Conservation (phyloP, 352 stramenopile species). For the Thraustotheca clavata region DNA sequence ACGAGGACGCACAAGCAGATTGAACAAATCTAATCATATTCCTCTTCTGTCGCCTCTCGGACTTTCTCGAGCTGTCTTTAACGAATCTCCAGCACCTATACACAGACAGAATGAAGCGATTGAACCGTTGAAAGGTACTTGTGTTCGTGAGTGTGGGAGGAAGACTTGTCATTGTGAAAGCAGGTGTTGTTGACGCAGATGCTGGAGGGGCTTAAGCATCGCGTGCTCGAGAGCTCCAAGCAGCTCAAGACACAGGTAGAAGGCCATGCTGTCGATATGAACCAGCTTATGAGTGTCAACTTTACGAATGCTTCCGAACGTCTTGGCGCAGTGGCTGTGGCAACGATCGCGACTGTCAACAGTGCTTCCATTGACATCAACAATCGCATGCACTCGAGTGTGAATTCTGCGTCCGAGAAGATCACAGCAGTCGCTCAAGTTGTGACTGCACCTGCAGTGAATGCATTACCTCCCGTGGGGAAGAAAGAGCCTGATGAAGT, state of each 20-base stretch:
- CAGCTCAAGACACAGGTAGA: slow-evolving; percentile 18
- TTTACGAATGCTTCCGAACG: slow-evolving; percentile 9
- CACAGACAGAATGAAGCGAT: too few species aligned
- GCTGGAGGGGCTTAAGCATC: slow-evolving; percentile 9
- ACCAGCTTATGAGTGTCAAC: slow-evolving; percentile 17
- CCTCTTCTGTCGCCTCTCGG: too few species aligned
- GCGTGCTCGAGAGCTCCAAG: slow-evolving; percentile 14
- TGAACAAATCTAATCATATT: too few species aligned
- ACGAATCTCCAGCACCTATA: too few species aligned
- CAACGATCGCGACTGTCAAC: background rate
- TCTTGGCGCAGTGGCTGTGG: slow-evolving; percentile 6
- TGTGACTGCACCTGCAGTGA: background rate
- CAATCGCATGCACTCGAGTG: slow-evolving; percentile 9
- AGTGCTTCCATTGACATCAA: slow-evolving; percentile 13
- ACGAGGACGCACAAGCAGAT: too few species aligned
- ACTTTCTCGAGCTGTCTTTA: too few species aligned
- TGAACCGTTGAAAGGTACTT: too few species aligned
- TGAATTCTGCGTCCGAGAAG: slow-evolving; percentile 5
- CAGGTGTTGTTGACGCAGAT: too few species aligned
- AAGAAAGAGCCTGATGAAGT: slow-evolving; percentile 17
- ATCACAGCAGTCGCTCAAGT: background rate
- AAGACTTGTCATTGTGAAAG: too few species aligned
- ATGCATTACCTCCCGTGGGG: background rate
- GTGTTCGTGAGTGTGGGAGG: too few species aligned
- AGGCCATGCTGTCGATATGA: slow-evolving; percentile 15